Conservation (phyloP, 139 green algal genomes). For the Chlorella sp. region DNA sequence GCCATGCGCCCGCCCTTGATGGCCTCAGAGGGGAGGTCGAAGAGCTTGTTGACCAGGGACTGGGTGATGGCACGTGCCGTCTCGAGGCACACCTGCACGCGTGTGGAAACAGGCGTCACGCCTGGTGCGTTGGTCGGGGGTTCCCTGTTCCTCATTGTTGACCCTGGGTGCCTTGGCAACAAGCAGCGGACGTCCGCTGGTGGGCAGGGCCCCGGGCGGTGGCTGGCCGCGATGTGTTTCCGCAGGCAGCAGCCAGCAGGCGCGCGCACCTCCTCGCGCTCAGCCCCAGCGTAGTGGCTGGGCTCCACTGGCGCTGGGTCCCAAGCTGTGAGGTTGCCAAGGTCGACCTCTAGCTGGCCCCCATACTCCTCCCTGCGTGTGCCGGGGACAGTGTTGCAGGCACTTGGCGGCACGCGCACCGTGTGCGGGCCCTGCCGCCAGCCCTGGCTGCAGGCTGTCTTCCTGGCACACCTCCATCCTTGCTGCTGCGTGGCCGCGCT, state of each 20-base stretch:
- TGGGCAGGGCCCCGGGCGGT: no score
- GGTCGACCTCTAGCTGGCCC: conserved; percentile 70
- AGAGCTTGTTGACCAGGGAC: conserved; percentile 62
- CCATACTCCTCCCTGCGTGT: conserved; percentile 53
- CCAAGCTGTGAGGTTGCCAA: conserved; percentile 76
- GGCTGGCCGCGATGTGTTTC: no score
- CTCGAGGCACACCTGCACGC: conserved; percentile 5
- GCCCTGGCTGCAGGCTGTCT: no score
- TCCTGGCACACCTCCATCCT: no score
- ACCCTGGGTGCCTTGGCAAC: no score
- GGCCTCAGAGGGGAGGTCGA: conserved; percentile 61
- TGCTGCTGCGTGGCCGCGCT: no score
- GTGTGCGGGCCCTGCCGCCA: neutral
- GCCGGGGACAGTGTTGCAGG: no score
- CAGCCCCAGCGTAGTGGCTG: conserved; percentile 2
- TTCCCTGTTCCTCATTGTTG: no score
- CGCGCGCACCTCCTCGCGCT: conserved; percentile 26
- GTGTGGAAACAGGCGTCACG: no score
- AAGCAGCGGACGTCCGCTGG: no score
- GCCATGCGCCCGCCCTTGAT: conserved; percentile 62
- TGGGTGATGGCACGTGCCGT: conserved; percentile 65
- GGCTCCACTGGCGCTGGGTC: conserved; percentile 62
- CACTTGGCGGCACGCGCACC: neutral
- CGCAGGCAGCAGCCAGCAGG: no score
- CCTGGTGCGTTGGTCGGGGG: no score